Conservation (phyloP, 2,329 filamentous ascomycete species). For the Scedosporium minutisporum region DNA sequence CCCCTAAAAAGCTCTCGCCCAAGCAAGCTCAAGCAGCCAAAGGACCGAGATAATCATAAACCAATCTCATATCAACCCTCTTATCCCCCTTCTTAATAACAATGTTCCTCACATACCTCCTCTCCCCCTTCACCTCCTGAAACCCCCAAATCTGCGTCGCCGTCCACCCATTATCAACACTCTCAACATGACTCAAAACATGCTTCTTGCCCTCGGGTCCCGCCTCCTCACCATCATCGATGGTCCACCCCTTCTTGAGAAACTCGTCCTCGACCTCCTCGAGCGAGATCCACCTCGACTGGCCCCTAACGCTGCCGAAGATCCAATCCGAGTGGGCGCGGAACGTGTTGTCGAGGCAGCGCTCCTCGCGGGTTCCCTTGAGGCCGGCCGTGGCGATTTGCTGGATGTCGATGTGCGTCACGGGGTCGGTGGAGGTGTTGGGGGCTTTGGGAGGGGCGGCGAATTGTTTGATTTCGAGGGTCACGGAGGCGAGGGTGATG, state of each 20-base stretch:
- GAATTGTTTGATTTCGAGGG: constrained; percentile 52
- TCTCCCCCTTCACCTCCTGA: constrained; percentile 40
- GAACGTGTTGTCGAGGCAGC: constrained; percentile 38
- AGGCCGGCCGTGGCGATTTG: constrained; percentile 65
- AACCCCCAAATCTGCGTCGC: constrained; percentile 54
- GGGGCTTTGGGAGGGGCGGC: constrained; percentile 31
- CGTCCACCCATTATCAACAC: constrained; percentile 41
- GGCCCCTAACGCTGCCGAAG: constrained; percentile 62
- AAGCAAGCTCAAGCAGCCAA: background rate
- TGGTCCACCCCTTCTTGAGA: constrained; percentile 49
- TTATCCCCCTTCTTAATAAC: constrained; percentile 40
- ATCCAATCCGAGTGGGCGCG: constrained; percentile 68
- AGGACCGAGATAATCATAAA: constrained; percentile 42
- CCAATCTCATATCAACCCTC: constrained; percentile 39
- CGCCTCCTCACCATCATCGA: constrained; percentile 39
- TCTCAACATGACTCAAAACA: constrained; percentile 55
- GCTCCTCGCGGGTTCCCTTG: constrained; percentile 50
- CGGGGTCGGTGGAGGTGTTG: constrained; percentile 24
- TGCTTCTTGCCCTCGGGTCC: constrained; percentile 50
- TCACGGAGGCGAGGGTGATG: constrained; percentile 59
- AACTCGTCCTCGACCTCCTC: constrained; percentile 45
- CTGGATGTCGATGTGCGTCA: constrained; percentile 59
- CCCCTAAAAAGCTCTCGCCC: background rate
- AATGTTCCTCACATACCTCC: constrained; percentile 43
- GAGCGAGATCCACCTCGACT: constrained; percentile 38